These are phyloP conservation scores for Pseudogymnoascus sp. DNA, from an alignment of 2,329 filamentous ascomycete genomes.

Conservation along the genomic window DNA sequence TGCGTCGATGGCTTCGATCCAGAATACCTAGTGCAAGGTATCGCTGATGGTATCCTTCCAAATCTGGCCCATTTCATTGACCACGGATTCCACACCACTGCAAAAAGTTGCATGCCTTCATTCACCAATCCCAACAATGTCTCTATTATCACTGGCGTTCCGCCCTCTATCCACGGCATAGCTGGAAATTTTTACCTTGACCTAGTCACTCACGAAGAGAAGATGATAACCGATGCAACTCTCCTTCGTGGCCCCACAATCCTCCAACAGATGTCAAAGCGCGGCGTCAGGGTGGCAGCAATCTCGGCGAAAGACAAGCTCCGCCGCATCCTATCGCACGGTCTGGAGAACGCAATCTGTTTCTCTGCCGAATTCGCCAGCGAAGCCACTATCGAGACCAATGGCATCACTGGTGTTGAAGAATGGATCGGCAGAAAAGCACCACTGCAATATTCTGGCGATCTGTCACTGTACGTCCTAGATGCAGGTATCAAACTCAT, in stretches of 20 bases:
- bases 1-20: conserved; percentile 38
- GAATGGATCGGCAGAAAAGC: conserved; percentile 30
- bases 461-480: conserved; percentile 36
- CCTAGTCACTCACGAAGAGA: conserved; percentile 30
- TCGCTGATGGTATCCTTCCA: conserved; percentile 29
- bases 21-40: conserved; percentile 31
- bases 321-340: conserved; percentile 33
- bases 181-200: conserved; percentile 38
- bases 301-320: conserved; percentile 39
- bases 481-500: conserved; percentile 36
- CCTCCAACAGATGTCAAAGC: conserved; percentile 31
- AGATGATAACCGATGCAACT: conserved; percentile 34
- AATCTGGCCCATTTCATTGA: conserved; percentile 27
- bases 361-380: conserved; percentile 32
- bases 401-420: conserved; percentile 31
- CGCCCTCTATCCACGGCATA: conserved; percentile 34
- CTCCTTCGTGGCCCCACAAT: conserved; percentile 35
- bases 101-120: conserved; percentile 34
- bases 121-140: conserved; percentile 39
- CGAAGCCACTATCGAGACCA: conserved; percentile 25
- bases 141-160: conserved; percentile 36
- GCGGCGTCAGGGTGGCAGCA: conserved; percentile 34
- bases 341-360: conserved; percentile 29
- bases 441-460: conserved; percentile 35
- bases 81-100: conserved; percentile 32